Evolutionary conservation across 805 yeast genomes (phyloP).

Genomic region (Candida sithepensis): DNA sequence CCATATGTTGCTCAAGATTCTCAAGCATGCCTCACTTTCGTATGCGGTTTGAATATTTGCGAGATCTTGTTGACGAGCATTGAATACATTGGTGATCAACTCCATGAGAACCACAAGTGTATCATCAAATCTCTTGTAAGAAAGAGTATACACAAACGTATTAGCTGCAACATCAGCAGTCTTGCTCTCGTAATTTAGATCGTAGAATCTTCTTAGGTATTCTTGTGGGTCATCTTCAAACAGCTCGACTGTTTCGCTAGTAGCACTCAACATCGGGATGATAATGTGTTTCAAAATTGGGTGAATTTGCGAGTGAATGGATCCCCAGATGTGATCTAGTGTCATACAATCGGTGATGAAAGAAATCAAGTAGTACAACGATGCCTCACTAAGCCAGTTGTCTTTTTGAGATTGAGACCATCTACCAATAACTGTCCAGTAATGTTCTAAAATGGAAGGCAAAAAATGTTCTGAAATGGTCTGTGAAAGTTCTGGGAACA

Average conservation of each 20-base stretch:
- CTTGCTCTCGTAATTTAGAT: conserved; percentile 45
- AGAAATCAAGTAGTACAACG: conserved; percentile 58
- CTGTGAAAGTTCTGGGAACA: conserved; percentile 15
- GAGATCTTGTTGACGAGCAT: conserved; percentile 24
- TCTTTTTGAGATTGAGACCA: conserved; percentile 51
- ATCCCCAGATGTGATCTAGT: conserved; percentile 55
- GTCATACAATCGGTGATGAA: conserved; percentile 58
- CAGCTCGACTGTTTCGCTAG: conserved; percentile 60
- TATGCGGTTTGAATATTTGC: conserved; percentile 22
- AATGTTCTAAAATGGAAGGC: conserved; percentile 64
- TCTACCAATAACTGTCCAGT: conserved; percentile 57
- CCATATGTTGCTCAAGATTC: conserved; percentile 68
- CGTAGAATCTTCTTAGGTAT: conserved; percentile 71
- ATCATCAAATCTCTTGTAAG: conserved; percentile 18
- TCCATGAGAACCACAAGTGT: conserved; percentile 51
- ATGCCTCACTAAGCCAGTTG: conserved; percentile 63
- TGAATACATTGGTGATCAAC: conserved; percentile 49
- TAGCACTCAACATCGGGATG: conserved; percentile 71
- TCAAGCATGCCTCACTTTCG: conserved; percentile 66
- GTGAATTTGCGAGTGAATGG: conserved; percentile 62
- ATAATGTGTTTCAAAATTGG: conserved; percentile 67
- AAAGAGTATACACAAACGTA: conserved; percentile 33
- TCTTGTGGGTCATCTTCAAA: conserved; percentile 89
- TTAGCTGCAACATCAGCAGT: conserved; percentile 49
- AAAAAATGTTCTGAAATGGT: conserved; percentile 54